Percentiles rank a stretch among this genome's conserved stretches.
phyloP scores from a whole-genome alignment of 176 grass and related monocot species.

The Oryza longistaminata region DNA sequence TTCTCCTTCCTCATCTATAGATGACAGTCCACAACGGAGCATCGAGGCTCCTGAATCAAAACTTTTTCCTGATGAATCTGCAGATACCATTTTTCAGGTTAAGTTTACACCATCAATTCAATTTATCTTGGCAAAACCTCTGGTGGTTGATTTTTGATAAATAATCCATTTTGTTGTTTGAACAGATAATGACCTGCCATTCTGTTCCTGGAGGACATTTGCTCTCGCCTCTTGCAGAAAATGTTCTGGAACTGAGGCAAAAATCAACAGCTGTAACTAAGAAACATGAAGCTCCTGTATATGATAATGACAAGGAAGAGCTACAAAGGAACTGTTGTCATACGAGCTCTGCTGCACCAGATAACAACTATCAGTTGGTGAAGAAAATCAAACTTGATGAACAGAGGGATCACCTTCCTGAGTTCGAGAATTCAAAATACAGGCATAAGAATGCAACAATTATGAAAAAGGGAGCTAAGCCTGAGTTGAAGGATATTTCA shows the following conservation, averaged over 20 bases:
- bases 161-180: slow-evolving; percentile 34
- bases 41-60: neutral
- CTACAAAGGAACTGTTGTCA: neutral
- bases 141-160: neutral
- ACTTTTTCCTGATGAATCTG: slow-evolving; percentile 52
- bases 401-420: slow-evolving; percentile 25
- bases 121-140: slow-evolving; percentile 6
- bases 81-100: slow-evolving; percentile 58
- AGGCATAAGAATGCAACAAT: slow-evolving; percentile 25
- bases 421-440: slow-evolving; percentile 32
- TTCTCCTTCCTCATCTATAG: slow-evolving; percentile 69
- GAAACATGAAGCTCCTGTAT: slow-evolving; percentile 30
- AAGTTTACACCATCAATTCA: neutral
- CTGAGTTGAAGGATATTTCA: slow-evolving; percentile 34
- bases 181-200: slow-evolving; percentile 67
- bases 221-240: slow-evolving; percentile 57
- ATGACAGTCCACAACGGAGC: slow-evolving; percentile 51
- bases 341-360: slow-evolving; percentile 20
- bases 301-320: slow-evolving; percentile 26
- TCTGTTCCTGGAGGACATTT: slow-evolving; percentile 56
- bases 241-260: slow-evolving; percentile 43
- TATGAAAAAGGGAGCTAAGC: slow-evolving; percentile 39
- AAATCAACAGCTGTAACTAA: slow-evolving; percentile 32
- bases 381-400: slow-evolving; percentile 40
- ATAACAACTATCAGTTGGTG: slow-evolving; percentile 30